Percentiles rank a stretch among this genome's conserved stretches.
Evolutionary conservation across 1,284 basidiomycete genomes (phyloP).

Genomic region (Golubevia sp.): DNA sequence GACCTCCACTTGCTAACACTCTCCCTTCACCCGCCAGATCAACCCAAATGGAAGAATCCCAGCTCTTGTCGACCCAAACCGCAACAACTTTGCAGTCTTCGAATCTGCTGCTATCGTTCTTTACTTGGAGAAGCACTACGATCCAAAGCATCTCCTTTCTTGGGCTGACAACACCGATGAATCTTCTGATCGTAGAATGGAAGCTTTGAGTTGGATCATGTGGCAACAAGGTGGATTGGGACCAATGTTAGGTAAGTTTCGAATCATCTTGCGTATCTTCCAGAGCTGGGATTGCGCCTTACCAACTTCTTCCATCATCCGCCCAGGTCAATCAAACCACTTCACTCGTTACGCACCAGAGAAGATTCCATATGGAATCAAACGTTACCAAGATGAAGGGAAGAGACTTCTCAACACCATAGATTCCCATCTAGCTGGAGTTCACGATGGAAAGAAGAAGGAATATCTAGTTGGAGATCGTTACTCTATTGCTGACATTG

Average conservation of each 20-base stretch:
- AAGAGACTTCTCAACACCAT: constrained; percentile 16
- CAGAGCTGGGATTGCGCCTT: too few species aligned
- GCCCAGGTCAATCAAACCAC: constrained; percentile 20
- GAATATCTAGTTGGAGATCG: constrained; percentile 25
- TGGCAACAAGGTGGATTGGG: constrained; percentile 13
- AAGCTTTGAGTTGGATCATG: too few species aligned
- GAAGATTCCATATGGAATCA: constrained; percentile 25
- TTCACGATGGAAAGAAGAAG: constrained; percentile 1
- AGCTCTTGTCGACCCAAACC: constrained; percentile 66
- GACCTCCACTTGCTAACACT: constrained; percentile 12
- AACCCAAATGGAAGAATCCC: constrained; percentile 71
- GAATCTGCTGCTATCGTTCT: constrained; percentile 73
- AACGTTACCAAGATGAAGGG: constrained; percentile 24
- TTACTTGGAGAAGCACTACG: constrained; percentile 71
- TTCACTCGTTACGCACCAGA: constrained; percentile 30
- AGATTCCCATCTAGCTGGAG: constrained; percentile 16
- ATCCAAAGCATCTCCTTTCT: constrained; percentile 53
- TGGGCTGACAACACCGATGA: constrained; percentile 16
- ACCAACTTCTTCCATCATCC: background rate
- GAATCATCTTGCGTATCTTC: too few species aligned
- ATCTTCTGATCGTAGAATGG: constrained; percentile 9
- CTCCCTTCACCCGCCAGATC: constrained; percentile 58
- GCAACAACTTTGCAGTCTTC: constrained; percentile 69
- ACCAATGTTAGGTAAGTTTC: constrained; percentile 12
- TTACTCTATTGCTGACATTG: constrained; percentile 25